Evolutionary conservation across 2,329 filamentous ascomycete species (phyloP).

Genomic region (Capronia americana): DNA sequence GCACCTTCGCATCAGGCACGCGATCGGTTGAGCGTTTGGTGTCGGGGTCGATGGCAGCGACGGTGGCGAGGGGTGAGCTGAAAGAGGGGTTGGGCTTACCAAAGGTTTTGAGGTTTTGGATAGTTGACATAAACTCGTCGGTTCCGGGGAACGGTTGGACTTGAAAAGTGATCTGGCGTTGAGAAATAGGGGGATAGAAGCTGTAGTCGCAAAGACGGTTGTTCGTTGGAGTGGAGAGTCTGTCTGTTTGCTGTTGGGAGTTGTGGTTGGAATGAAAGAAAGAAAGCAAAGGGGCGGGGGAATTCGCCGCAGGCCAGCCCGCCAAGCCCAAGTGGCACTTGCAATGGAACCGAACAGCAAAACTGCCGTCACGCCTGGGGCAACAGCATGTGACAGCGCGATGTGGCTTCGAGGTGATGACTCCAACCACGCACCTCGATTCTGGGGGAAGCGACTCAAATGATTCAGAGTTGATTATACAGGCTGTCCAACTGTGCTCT

Average conservation of each 20-base stretch:
- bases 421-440: not conserved
- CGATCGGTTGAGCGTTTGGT: not conserved
- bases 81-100: slow-evolving; percentile 64
- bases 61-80: slow-evolving; percentile 24
- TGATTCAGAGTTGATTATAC: not conserved
- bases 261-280: not conserved
- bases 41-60: slow-evolving; percentile 3
- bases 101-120: slow-evolving; percentile 98
- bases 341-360: not conserved
- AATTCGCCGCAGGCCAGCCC: not conserved
- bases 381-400: not conserved
- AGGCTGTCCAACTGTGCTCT: not conserved
- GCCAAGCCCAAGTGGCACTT: not conserved
- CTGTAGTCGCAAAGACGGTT: slow-evolving; percentile 13
- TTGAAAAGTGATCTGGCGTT: slow-evolving; percentile 2
- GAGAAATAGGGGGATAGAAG: slow-evolving; percentile 6
- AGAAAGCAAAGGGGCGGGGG: not conserved
- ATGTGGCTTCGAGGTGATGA: not conserved
- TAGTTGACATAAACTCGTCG: slow-evolving; percentile 87
- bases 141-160: slow-evolving; percentile 23
- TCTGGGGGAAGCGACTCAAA: not conserved
- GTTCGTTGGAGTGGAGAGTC: slow-evolving; percentile 29
- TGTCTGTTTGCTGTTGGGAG: slow-evolving; percentile 17
- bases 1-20: not conserved
- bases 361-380: not conserved